Evolutionary conservation across 768 basidiomycete species (phyloP).

Genomic region (Arthromyces matolae): DNA sequence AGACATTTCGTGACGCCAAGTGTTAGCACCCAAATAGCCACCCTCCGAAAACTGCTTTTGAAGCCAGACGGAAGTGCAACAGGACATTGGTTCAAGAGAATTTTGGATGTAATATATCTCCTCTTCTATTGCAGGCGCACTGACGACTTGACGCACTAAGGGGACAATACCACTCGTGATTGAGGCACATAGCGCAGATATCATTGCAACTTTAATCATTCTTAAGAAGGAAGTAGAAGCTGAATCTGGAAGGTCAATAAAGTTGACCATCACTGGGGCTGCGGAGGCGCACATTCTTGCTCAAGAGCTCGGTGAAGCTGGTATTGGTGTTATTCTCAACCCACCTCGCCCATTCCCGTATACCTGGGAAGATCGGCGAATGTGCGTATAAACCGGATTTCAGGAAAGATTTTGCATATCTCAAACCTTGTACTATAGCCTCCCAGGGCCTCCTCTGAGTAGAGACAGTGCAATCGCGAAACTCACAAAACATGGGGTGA

Average conservation of each 20-base stretch:
- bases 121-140: background rate
- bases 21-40: constrained; percentile 79
- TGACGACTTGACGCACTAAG: constrained; percentile 29
- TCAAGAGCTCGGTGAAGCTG: constrained; percentile 52
- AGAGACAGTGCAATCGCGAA: constrained; percentile 48
- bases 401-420: background rate
- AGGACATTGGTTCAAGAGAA: constrained; percentile 44
- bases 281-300: constrained; percentile 69
- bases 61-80: constrained; percentile 33
- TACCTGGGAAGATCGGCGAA: constrained; percentile 65
- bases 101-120: constrained; percentile 33
- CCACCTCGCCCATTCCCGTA: constrained; percentile 69
- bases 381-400: constrained; percentile 38
- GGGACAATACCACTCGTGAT: constrained; percentile 74
- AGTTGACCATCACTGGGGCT: constrained; percentile 61
- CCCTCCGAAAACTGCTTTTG: constrained; percentile 63
- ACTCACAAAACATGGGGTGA: constrained; percentile 66
- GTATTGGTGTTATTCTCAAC: constrained; percentile 44
- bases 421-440: constrained; percentile 24
- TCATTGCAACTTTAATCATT: constrained; percentile 72
- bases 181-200: constrained; percentile 71
- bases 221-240: constrained; percentile 64
- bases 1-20: constrained; percentile 48
- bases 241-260: constrained; percentile 39
- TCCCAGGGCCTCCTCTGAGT: constrained; percentile 74